Conservation (phyloP, 2,329 filamentous ascomycete species). For the Fusarium citri region DNA sequence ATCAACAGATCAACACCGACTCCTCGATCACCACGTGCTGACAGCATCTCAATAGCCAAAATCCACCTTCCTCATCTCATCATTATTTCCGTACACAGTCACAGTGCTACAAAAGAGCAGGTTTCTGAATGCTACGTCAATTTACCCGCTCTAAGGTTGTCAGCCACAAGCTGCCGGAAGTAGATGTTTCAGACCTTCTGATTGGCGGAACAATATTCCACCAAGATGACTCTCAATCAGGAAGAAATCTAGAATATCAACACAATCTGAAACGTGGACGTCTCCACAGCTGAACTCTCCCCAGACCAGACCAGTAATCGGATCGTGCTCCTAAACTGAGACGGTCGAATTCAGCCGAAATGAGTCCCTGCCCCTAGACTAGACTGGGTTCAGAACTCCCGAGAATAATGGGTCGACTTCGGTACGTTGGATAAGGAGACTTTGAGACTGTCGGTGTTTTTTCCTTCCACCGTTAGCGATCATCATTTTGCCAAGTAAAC, state of each 20-base stretch:
- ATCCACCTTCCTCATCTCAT: not conserved
- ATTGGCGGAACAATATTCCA: constrained; percentile 11
- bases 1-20: not conserved
- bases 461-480: not conserved
- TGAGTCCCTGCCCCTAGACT: not conserved
- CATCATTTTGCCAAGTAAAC: constrained; percentile 1
- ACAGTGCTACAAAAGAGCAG: not conserved
- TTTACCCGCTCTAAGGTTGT: not conserved
- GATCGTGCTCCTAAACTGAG: not conserved
- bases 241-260: constrained; percentile 16
- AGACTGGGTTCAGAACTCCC: not conserved
- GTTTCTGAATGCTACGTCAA: not conserved
- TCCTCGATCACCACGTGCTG: not conserved
- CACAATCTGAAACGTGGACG: not conserved
- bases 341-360: not conserved
- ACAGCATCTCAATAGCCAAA: rapidly evolving
- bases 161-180: not conserved
- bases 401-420: not conserved
- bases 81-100: not conserved
- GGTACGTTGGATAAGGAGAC: not conserved
- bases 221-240: constrained; percentile 2
- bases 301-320: not conserved
- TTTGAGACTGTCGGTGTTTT: not conserved
- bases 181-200: not conserved
- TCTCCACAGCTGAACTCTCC: not conserved